phyloP scores from a whole-genome alignment of 177 flowering plant species.

The Tripterygium wilfordii region DNA sequence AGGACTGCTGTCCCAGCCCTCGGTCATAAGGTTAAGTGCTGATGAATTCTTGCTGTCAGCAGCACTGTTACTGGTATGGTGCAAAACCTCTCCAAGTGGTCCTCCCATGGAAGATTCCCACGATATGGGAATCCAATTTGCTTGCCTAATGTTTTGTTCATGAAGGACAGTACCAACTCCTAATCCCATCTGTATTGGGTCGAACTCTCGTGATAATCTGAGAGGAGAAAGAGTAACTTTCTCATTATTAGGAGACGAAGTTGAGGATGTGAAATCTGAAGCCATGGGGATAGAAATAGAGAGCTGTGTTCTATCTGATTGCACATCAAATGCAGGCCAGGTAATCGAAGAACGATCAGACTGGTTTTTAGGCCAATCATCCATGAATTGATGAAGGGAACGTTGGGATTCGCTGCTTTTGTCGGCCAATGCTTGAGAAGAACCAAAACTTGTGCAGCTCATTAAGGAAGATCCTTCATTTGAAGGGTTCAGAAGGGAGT shows the following conservation, averaged over 20 bases:
- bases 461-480: constrained; percentile 24
- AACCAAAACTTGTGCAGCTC: constrained; percentile 20
- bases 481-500: constrained; percentile 45
- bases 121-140: constrained; percentile 56
- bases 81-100: constrained; percentile 80
- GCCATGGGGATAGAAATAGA: constrained; percentile 67
- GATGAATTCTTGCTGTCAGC: constrained; percentile 32
- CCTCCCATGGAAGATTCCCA: constrained; percentile 80
- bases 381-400: constrained; percentile 56
- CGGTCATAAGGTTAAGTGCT: constrained; percentile 54
- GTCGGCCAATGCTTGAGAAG: constrained; percentile 26
- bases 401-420: constrained; percentile 31
- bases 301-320: constrained; percentile 55
- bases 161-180: constrained; percentile 35
- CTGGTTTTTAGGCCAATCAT: constrained; percentile 59
- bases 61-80: constrained; percentile 21
- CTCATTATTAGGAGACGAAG: constrained; percentile 55
- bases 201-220: constrained; percentile 42
- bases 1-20: constrained; percentile 58
- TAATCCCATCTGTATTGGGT: constrained; percentile 56
- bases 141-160: constrained; percentile 36
- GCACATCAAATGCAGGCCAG: constrained; percentile 45
- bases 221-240: constrained; percentile 50
- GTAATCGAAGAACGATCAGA: constrained; percentile 29
- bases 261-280: constrained; percentile 47